These are phyloP conservation scores for Neurospora sp. DNA, from an alignment of 495 filamentous ascomycete species.

Conservation along the genomic window DNA sequence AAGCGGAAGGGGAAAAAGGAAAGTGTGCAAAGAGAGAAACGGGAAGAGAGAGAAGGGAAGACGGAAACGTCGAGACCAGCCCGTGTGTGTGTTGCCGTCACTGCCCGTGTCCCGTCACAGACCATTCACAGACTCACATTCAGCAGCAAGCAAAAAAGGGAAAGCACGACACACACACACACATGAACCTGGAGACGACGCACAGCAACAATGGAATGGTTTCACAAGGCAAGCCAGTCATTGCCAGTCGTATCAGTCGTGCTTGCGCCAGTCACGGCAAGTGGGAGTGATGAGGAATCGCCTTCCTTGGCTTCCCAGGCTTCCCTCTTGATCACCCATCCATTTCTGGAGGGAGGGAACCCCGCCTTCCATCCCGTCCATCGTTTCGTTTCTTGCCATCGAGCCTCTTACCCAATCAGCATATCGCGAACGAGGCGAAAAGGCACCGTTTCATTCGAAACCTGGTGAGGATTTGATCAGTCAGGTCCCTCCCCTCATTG, in stretches of 20 bases:
- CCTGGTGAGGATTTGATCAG: neutral
- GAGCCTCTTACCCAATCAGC: neutral
- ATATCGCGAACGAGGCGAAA: neutral
- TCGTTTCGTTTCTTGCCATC: neutral
- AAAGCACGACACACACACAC: neutral
- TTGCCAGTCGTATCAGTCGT: neutral
- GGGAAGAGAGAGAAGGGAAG: neutral
- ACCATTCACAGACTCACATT: neutral
- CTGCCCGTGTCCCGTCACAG: neutral
- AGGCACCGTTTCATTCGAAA: neutral
- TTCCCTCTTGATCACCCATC: neutral
- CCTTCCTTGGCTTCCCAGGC: neutral
- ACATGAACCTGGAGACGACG: neutral
- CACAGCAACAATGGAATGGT: neutral
- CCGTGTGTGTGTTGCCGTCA: neutral
- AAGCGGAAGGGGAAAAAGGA: neutral
- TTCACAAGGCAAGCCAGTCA: neutral
- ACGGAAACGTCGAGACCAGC: neutral
- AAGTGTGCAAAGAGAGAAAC: neutral
- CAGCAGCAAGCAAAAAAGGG: neutral
- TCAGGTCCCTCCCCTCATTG: neutral
- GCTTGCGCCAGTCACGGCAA: neutral
- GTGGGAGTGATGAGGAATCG: neutral
- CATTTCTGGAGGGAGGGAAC: neutral
- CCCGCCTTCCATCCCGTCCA: neutral